Base-by-base conservation (phyloP, 352 stramenopile species). In the Globisporangium echinulatum region DNA sequence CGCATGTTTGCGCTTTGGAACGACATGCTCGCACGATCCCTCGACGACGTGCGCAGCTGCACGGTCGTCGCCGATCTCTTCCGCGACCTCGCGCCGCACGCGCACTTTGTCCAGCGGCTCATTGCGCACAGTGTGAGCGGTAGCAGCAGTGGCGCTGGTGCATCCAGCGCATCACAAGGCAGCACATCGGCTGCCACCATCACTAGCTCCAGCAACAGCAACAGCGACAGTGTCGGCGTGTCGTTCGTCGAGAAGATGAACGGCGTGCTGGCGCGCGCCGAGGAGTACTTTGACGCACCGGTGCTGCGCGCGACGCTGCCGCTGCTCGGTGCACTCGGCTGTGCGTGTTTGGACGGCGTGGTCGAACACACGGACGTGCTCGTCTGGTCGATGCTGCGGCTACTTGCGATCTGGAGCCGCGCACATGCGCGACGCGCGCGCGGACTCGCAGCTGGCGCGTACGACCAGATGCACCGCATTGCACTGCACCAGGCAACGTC, bases 361-460 rank as follows among this genome's bases (percentile, higher is more conserved):
- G 37, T 42, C 49, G 62, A 78, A 38, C 72, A 69, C n/a, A 60
- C 68, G 4, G 69, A 85, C 13, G 62, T 78, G 37, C 74, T 79
- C 39, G 67, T 84, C 14, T 84, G 66, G 66, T 67, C 84, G 40
- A 61, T 88, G 38, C 68, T 88, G 36, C 70, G 71, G 0, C 56
- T 90, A 39, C 63, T 73, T 5, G 72, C 67, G 38, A 49, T 87
- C 14, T 90, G 80, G 80, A 87, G 71, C 47, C 70, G 68, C 19
- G 74, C 69, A 38, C 56, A 66, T n/a, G 42, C 73, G 39, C 47
- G 61, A 19, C 65, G 74, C 49, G 62, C 68, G 7, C 44, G 58
- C 8, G 55, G 48, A 39, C 72, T 55, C 49, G 66, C 74, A 1
- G 71, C 57, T 10, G 55, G 66, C 15, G 71, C 72, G 25, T 79